phyloP scores from a whole-genome alignment of 805 yeast species.

The Saccharomyces kudriavzevii region DNA sequence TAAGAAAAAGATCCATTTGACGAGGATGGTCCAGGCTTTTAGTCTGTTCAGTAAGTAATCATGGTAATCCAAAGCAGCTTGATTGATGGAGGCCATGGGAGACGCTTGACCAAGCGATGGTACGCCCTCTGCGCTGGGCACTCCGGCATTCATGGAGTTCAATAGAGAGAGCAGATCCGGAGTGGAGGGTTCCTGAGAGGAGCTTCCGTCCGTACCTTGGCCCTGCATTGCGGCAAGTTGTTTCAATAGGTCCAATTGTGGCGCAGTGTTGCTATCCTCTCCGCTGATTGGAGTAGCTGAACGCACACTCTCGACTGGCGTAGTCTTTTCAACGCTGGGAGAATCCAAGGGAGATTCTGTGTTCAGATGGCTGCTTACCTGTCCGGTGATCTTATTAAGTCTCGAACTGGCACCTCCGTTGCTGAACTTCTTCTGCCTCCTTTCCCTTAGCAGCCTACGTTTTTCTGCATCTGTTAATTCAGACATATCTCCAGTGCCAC shows the following conservation, averaged over 20 bases:
- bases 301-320: neutral
- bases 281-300: neutral
- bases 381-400: conserved; percentile 42
- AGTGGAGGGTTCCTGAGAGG: conserved; percentile 11
- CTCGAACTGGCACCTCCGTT: conserved; percentile 48
- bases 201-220: conserved; percentile 5
- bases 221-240: conserved; percentile 21
- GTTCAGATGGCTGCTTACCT: conserved; percentile 31
- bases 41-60: conserved; percentile 22
- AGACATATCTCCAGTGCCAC: conserved; percentile 28
- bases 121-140: conserved; percentile 3
- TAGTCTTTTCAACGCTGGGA: conserved; percentile 1
- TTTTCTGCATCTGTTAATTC: conserved; percentile 48
- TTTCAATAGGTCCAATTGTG: conserved; percentile 24
- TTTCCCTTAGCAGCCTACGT: conserved; percentile 49
- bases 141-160: conserved; percentile 13
- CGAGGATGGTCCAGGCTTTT: conserved; percentile 23
- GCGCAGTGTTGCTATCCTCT: neutral
- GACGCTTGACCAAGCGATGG: conserved; percentile 4
- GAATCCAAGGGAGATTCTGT: conserved; percentile 30
- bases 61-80: conserved; percentile 22
- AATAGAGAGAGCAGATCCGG: conserved; percentile 23
- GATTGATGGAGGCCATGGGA: conserved; percentile 16
- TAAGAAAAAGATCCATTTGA: conserved; percentile 28
- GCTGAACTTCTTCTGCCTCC: conserved; percentile 56